Conservation (phyloP, 176 grass and related monocot genomes). For the Musa schizocarpa region DNA sequence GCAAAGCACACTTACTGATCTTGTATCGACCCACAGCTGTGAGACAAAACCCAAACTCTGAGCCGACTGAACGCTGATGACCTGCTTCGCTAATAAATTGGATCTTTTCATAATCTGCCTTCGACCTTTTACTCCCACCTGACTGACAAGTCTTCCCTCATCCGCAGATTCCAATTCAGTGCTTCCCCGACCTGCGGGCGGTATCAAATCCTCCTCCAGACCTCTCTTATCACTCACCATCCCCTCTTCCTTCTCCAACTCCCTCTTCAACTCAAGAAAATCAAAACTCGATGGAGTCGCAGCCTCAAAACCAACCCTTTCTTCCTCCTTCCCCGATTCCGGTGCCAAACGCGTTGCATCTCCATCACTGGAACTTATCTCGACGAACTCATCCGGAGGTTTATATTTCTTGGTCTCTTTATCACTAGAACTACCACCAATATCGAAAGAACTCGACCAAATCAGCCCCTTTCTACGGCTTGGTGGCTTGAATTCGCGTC, state of each 20-base stretch:
- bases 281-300: constrained; percentile 58
- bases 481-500: not conserved
- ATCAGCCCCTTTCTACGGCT: not conserved
- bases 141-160: constrained; percentile 13
- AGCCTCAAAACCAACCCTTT: constrained; percentile 11
- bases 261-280: constrained; percentile 68
- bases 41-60: constrained; percentile 86
- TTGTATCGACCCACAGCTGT: constrained; percentile 79
- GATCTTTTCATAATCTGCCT: constrained; percentile 61
- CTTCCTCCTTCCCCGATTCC: not conserved
- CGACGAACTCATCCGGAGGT: constrained; percentile 2
- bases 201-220: constrained; percentile 7
- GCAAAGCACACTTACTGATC: constrained; percentile 7
- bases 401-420: not conserved
- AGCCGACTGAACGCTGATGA: constrained; percentile 71
- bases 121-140: constrained; percentile 9
- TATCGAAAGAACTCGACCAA: not conserved
- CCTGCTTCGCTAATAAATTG: constrained; percentile 81
- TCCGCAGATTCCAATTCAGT: constrained; percentile 17
- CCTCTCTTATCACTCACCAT: constrained; percentile 3
- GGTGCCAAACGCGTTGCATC: not conserved
- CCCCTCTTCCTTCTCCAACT: constrained; percentile 22
- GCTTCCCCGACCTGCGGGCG: not conserved
- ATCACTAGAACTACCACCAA: not conserved
- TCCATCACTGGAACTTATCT: constrained; percentile 3